phyloP scores from a whole-genome alignment of 495 filamentous ascomycete species.

The Annulohypoxylon stygium region DNA sequence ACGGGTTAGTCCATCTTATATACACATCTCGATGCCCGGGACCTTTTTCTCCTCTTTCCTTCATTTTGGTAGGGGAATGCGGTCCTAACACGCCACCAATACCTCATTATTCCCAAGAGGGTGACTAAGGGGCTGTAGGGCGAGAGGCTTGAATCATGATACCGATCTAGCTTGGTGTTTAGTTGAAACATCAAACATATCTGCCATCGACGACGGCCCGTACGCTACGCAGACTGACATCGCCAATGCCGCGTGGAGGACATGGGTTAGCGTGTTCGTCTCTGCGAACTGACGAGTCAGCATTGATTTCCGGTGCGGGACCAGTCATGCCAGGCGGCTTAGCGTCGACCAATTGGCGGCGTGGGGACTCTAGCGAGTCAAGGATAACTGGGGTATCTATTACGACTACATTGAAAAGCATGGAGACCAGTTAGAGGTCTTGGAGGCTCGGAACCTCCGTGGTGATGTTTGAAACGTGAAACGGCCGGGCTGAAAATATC shows the following conservation, averaged over 20 bases:
- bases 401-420: slow-evolving; percentile 5
- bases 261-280: not conserved
- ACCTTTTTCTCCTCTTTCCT: not conserved
- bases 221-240: not conserved
- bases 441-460: not conserved
- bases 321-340: not conserved
- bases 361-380: slow-evolving; percentile 15
- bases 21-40: not conserved
- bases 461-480: slow-evolving; percentile 20
- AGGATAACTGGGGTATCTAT: slow-evolving; percentile 9
- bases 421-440: not conserved
- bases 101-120: slow-evolving; percentile 5
- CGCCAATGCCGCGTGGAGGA: slow-evolving; percentile 1
- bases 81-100: slow-evolving; percentile 15
- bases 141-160: slow-evolving; percentile 28
- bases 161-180: not conserved
- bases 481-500: slow-evolving; percentile 2
- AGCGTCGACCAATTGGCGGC: not conserved
- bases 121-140: not conserved
- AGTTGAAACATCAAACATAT: slow-evolving; percentile 5
- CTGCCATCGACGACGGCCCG: not conserved
- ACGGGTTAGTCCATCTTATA: slow-evolving; percentile 10
- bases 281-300: slow-evolving; percentile 12
- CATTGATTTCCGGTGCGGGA: not conserved
- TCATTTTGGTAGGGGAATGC: not conserved